Base-by-base conservation (phyloP, 1,284 basidiomycete species). In the Pisolithus thermaeus region DNA sequence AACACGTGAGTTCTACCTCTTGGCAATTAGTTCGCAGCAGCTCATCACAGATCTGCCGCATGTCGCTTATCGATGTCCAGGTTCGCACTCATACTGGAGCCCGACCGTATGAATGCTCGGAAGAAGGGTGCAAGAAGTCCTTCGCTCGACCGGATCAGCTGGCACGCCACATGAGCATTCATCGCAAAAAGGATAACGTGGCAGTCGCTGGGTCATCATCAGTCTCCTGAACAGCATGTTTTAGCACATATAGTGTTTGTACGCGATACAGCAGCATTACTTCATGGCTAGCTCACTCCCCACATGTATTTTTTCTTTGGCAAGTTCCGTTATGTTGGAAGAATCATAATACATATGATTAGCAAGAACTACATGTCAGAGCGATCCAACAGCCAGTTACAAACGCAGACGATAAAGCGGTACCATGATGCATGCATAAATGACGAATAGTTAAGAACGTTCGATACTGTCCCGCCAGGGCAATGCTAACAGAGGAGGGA, bases 21-120 rank as follows among this genome's bases (percentile, higher is more conserved):
- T 18, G 23, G 20, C 35, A 12, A 9, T 39, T n/a, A 44, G 11
- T 30, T 30, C 28, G 7, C 28, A 30, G 25, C 25, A 6, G 6
- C 7, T 27, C n/a, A n/a, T 27, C 14, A 40, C 11, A n/a, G 38
- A 20, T 16, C 16, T 25, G 45, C 5, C 43, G 11, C 38, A n/a
- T 27, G 8, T n/a, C 2, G 16, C 2, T 14, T 42, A 8, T 18
- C 30, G 32, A 14, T 5, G 32, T 32, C 18, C 56, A 88, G 85
- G 66, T 87, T 43, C 80, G 87, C 42, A 89, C 87, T 16, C 92
- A 97, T 61, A 94, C 92, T 0, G 94, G 93, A 8, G 88, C 81
- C 22, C 81, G 87, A 52, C 94, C 94, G 3, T 96, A 96, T 63
- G 64, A 69, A 2, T 97, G 93, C 67, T 58, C 71, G 0, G 83